Percentiles rank a stretch among this genome's conserved stretches.
Evolutionary conservation across 768 basidiomycete species (phyloP).

Genomic region (Chlorophyllum brunneum): DNA sequence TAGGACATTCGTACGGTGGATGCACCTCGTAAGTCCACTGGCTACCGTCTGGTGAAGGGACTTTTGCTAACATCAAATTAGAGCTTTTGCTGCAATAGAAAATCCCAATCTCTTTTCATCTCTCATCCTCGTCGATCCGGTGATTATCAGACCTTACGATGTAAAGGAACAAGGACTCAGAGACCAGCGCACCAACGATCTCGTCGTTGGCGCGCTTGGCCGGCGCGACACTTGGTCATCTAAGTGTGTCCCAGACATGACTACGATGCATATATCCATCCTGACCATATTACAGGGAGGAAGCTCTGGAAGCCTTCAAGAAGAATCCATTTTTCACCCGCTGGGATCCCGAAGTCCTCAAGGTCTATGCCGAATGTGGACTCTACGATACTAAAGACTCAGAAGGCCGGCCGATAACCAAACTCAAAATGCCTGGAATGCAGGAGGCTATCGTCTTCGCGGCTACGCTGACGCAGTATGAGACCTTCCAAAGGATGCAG

Average conservation of each 20-base stretch:
- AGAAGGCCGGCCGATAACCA: conserved; percentile 33
- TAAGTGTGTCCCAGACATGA: conserved; percentile 30
- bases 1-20: conserved; percentile 88
- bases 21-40: conserved; percentile 56
- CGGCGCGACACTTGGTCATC: conserved; percentile 65
- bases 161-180: conserved; percentile 8
- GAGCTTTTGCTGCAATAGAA: conserved; percentile 57
- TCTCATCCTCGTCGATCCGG: conserved; percentile 76
- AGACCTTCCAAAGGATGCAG: conserved; percentile 37
- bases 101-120: conserved; percentile 67
- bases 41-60: neutral
- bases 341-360: conserved; percentile 66
- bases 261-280: neutral
- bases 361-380: conserved; percentile 57
- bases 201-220: conserved; percentile 44
- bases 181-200: conserved; percentile 15
- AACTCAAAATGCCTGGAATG: conserved; percentile 62
- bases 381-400: conserved; percentile 34
- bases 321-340: conserved; percentile 61
- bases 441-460: conserved; percentile 64
- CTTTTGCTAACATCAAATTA: conserved; percentile 22
- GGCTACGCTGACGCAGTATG: conserved; percentile 38
- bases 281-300: conserved; percentile 39
- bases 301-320: conserved; percentile 47
- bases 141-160: conserved; percentile 41